Evolutionary conservation across 2,329 filamentous ascomycete genomes (phyloP), one percentile per base, ranked within the genome.

Genomic region (Orbilia ellipsospora): DNA sequence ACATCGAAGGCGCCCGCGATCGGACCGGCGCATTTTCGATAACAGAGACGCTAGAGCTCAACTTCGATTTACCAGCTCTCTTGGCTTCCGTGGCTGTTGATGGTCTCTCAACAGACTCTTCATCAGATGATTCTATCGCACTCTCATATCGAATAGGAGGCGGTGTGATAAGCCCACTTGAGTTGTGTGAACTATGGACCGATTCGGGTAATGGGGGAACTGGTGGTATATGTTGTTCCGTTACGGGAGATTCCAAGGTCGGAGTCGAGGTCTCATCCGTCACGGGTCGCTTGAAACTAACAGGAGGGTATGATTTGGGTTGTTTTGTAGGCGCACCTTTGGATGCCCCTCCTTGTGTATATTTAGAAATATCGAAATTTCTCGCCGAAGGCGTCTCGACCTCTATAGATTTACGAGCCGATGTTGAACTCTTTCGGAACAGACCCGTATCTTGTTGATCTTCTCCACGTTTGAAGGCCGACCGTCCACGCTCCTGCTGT

Each of bases 281-380:
- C 10, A 18, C 18, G 31, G 45, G 45, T 10, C 42, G 26, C 36
- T 69, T 75, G 20, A 69, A 75, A 36, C 72, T 75, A 15, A 75
- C 60, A 15, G 72, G 72, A 44, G 72, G 72, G 26, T 75, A 75
- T 8, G 70, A 48, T 57, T 28, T 75, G 18, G 26, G 45, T 10
- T 26, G 31, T 20, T 69, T 75, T 12, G 15, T 15, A 15, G 20
- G 20, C 12, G 59, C 52, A 7, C 52, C 23, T 26, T 75, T 75
- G 18, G 70, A 57, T 23, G 48, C 44, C 16, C 60, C 67, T 4
- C 56, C 72, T 42, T 75, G 72, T 2, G 72, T 64, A 26, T 75
- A 75, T 26, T 75, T 75, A 7, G 64, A 75, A 20, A 75, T 75
- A 55, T 75, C 72, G 42, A 75, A 75, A 55, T 75, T 69, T 20